phyloP scores from a whole-genome alignment of 139 green algal species.

The Auxenochlorella pyrenoidosa region DNA sequence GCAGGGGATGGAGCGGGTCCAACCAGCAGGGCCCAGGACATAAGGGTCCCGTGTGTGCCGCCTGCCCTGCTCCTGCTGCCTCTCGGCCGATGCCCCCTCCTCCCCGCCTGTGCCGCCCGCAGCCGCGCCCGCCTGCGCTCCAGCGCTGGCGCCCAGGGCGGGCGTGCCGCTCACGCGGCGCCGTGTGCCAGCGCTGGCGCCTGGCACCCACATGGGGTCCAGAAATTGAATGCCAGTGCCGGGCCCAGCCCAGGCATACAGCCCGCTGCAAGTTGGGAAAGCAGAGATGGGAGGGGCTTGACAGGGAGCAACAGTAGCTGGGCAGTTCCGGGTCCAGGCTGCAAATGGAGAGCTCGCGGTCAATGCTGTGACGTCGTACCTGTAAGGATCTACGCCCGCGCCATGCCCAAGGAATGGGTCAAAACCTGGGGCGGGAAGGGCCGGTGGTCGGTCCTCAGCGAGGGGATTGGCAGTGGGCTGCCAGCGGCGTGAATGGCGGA shows the following conservation, averaged over 20 bases:
- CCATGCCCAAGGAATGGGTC: neutral
- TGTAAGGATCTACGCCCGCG: neutral
- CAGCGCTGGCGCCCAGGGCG: neutral
- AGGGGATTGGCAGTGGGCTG: no score
- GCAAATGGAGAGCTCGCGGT: no score
- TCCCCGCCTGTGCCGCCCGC: neutral
- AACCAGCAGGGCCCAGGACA: constrained; percentile 7
- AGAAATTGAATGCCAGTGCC: neutral
- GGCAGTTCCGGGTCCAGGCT: no score
- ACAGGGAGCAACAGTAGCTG: no score
- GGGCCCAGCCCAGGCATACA: neutral
- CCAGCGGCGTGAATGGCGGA: no score
- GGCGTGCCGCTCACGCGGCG: neutral
- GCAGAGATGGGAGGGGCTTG: no score
- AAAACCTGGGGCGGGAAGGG: neutral
- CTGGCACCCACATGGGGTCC: neutral
- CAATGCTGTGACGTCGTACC: no score
- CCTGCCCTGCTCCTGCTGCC: neutral
- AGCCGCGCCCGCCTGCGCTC: neutral
- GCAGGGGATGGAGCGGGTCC: constrained; percentile 28
- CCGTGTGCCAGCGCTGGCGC: neutral
- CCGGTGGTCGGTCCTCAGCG: neutral
- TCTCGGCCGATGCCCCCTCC: neutral
- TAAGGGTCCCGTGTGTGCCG: neutral
- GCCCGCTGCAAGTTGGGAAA: neutral